Evolutionary conservation across 768 basidiomycete genomes (phyloP), one percentile per base, ranked within the genome.

Genomic region (Pholiota conissans): DNA sequence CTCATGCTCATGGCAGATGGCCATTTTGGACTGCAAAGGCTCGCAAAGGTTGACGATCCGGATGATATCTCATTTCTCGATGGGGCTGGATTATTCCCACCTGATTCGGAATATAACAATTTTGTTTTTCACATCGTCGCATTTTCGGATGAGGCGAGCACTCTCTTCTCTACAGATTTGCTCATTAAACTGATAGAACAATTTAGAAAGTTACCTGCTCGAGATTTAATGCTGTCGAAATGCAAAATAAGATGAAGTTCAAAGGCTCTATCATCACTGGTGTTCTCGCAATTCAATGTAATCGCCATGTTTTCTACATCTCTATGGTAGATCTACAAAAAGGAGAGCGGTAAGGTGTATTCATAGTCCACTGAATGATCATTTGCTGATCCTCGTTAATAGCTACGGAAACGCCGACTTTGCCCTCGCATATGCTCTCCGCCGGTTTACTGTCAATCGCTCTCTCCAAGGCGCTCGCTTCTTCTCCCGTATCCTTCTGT

Each of bases 171-270:
- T 34, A 16, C 32, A 11, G 14, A 37, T 8, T 9, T 27, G 11
- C 16, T 49, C 30, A 29, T 28, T 16, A n/a, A n/a, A 20, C 32
- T 13, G 46, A 42, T 49, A 22, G 16, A 14, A 20, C 6, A 11
- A 13, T 14, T 10, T 40, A 68, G 68, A 68, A 66, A 46, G 61
- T 60, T 14, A 68, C 56, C 6, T 68, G 69, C 55, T 56, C 61
- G 16, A 56, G 66, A 42, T 52, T 69, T 9, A 64, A 61, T 5
- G 67, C 56, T 2, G 63, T 65, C 3, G 63, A 63, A 42, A 62
- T 63, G 37, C 66, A 67, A 39, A 63, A 69, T 49, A 62, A 54
- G 46, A 65, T 59, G 29, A 70, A 67, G 27, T 67, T 66, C 52
- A 63, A 62, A 45, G 62, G 62, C 14, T 60, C 63, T 45, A 58